A percentile compares a stretch with the other conserved stretches of the same genome.
phyloP scores from a whole-genome alignment of 768 basidiomycete genomes.

The Chalciporus pseudorubinellus region DNA sequence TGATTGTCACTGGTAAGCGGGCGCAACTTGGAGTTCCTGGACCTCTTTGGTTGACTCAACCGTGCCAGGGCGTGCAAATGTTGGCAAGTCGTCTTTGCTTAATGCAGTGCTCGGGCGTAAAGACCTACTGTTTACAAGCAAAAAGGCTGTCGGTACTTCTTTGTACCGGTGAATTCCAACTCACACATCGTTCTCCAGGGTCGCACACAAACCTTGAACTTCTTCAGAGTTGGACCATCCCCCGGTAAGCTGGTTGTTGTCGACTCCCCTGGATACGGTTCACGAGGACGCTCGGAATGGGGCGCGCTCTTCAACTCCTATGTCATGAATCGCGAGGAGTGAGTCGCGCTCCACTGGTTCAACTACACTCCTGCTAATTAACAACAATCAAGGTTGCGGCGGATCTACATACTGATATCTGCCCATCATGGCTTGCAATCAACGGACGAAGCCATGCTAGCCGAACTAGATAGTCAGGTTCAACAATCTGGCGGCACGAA shows the following conservation, averaged over 20 bases:
- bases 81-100: constrained; percentile 71
- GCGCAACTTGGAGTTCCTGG: not conserved
- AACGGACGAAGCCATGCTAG: constrained; percentile 61
- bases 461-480: constrained; percentile 38
- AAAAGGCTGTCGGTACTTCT: constrained; percentile 56
- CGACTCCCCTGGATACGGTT: constrained; percentile 80
- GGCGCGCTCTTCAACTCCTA: constrained; percentile 68
- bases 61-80: constrained; percentile 67
- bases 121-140: constrained; percentile 59
- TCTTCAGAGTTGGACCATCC: constrained; percentile 61
- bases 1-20: constrained; percentile 28
- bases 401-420: constrained; percentile 71
- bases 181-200: constrained; percentile 44
- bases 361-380: not conserved
- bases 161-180: not conserved
- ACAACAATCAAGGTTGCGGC: constrained; percentile 48
- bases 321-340: constrained; percentile 59
- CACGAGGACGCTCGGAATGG: constrained; percentile 73
- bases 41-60: not conserved
- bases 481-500: constrained; percentile 34
- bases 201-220: constrained; percentile 68
- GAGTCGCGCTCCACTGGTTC: constrained; percentile 22
- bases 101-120: constrained; percentile 64
- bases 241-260: constrained; percentile 62
- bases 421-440: constrained; percentile 60